Base-by-base conservation (phyloP, 805 yeast genomes). In the Aciculoconidium aculeatum region DNA sequence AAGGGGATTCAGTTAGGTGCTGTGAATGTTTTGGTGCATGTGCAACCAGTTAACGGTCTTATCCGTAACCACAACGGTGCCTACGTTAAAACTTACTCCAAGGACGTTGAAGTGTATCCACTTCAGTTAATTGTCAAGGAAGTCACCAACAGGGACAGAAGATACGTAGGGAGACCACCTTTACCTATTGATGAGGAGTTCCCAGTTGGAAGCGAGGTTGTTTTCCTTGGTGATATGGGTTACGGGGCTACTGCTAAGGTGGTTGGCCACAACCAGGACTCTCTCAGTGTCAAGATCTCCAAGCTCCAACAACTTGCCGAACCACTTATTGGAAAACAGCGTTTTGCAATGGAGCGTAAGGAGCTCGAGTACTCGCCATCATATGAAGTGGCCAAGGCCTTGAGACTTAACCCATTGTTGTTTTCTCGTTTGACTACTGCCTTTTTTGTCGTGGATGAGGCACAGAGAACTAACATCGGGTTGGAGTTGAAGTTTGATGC, bases 161-260 rank as follows among this genome's bases (percentile, higher is more conserved):
- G 99, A 50, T 85, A 63, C 49, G 56, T 60, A 17, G 86, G 85
- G 45, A 75, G 77, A 39, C 75, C 79, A 1, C 85, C 96, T 2
- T 48, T 74, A 20, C 86, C 96, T 5, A 64, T 92, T 34, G 79
- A 75, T 6, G 75, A 83, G 39, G 96, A 90, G 52, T 92, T 71
- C 55, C 96, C 96, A 11, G 31, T 69, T 4, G 79, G 72, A 10
- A 69, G 82, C 0, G 72, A 75, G 29, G 88, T 78, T 15, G 73
- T 90, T 6, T 84, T 84, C 49, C 63, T 92, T 37, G 94, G 96
- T 27, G 85, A 79, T 15, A 76, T 77, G 53, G 94, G 88, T 2
- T 92, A 85, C 51, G 97, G 98, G 31, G 72, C 85, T 4, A 77
- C 82, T 24, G 84, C 86, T 4, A 63, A 63, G 13, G 71, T 83